Base-by-base conservation (phyloP, 164 flowering plant genomes). In the Liriodendron chinense region DNA sequence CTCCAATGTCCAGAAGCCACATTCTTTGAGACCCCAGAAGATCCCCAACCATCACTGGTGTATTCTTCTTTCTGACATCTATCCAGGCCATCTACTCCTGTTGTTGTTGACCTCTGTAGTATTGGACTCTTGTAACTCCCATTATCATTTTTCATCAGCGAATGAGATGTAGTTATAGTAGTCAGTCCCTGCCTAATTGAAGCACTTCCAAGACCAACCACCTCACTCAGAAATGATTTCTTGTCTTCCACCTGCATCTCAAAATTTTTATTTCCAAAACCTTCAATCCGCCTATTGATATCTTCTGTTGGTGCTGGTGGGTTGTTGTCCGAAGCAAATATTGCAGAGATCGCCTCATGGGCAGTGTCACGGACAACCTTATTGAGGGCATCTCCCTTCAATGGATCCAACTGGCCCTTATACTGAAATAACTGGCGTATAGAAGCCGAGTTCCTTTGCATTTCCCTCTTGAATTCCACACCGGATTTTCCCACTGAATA, bases 401-500 rank as follows among this genome's bases (percentile, higher is more conserved):
- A 74, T 77, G 97, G 92, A 84, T 96, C 98, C 26, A 77, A 66
- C 61, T 92, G 90, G 18, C 98, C 98, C 87, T 87, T 96, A 83
- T 92, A 92, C 78, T 96, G 99, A 77, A 89, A 83, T 74, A 96
- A 86, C 72, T 90, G 94, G 9, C 94, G 90, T 61, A 96, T 84
- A 18, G 92, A 92, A 59, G 82, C 89, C 1, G 98, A 94, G 78
- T 91, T 83, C 70, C 98, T 87, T 81, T 96, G 99, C 97, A 96
- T 92, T 85, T 96, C 98, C 80, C 98, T 89, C 79, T 94, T 85
- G 78, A 96, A 96, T 75, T 96, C 99, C 74, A 84, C 89, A 78
- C 99, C 99, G 48, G 98, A 92, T 85, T 94, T 96, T 20, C 92
- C 97, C 72, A 92, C 97, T 6, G 89, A 81, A 82, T 92, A 96